Conservation (phyloP, 2,329 filamentous ascomycete genomes). For the Pseudogymnoascus sp. region DNA sequence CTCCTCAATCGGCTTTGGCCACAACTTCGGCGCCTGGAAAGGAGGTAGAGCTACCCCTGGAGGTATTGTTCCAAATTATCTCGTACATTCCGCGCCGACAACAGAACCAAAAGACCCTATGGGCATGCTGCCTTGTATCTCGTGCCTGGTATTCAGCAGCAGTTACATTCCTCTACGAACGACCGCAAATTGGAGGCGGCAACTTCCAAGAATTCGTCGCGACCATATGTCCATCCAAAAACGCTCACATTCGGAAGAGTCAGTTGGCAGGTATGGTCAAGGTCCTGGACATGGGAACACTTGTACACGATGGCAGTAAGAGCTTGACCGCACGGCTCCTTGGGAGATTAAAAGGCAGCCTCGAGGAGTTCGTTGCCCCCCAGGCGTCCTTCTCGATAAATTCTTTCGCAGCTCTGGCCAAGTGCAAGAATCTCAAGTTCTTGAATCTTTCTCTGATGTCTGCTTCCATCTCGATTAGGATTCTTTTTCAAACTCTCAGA, state of each 20-base stretch:
- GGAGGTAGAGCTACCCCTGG: slow-evolving; percentile 24
- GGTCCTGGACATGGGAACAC: slow-evolving; percentile 25
- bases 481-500: slow-evolving; percentile 26
- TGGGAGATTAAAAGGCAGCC: slow-evolving; percentile 26
- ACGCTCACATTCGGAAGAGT: slow-evolving; percentile 27
- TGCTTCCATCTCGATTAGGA: slow-evolving; percentile 23
- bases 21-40: neutral
- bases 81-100: slow-evolving; percentile 20
- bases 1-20: neutral
- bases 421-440: slow-evolving; percentile 25
- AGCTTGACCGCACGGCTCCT: slow-evolving; percentile 26
- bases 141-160: slow-evolving; percentile 25
- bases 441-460: slow-evolving; percentile 27
- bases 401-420: slow-evolving; percentile 27
- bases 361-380: slow-evolving; percentile 28
- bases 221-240: slow-evolving; percentile 29
- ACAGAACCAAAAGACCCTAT: slow-evolving; percentile 20
- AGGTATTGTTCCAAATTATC: slow-evolving; percentile 26
- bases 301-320: slow-evolving; percentile 26
- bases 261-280: slow-evolving; percentile 23
- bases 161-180: slow-evolving; percentile 22
- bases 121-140: slow-evolving; percentile 24
- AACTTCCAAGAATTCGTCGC: slow-evolving; percentile 26
- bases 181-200: slow-evolving; percentile 21
- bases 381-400: slow-evolving; percentile 28